A percentile compares a stretch with the other conserved stretches of the same genome.
Conservation (phyloP, 148 eudicot genomes). For the Vaccinium vitisidaea region DNA sequence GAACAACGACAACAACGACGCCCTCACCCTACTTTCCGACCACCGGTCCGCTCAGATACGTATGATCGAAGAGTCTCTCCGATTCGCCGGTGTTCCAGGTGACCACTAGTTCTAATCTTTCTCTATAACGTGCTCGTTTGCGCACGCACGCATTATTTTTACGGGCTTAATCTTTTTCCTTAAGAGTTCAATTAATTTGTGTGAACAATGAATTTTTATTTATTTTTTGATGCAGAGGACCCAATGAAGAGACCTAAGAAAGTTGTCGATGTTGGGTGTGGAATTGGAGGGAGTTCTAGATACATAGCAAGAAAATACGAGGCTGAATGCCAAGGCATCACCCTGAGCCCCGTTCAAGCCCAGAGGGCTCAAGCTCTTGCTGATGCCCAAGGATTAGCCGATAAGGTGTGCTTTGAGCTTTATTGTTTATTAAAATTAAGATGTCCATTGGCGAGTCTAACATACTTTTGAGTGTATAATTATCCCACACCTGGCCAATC, state of each 20-base stretch:
- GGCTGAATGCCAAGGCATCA: constrained; percentile 63
- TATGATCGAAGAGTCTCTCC: constrained; percentile 86
- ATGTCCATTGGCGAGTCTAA: no score
- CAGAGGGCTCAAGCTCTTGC: constrained; percentile 89
- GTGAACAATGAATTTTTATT: neutral
- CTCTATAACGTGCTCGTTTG: no score
- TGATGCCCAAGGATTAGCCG: constrained; percentile 66
- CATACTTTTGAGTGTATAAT: no score
- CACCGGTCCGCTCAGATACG: constrained; percentile 94
- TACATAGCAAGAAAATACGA: constrained; percentile 69
- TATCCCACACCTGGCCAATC: no score
- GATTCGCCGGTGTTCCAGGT: constrained; percentile 70
- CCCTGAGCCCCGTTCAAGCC: constrained; percentile 82
- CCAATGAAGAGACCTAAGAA: constrained; percentile 41
- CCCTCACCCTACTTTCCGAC: constrained; percentile 36
- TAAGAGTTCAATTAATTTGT: no score
- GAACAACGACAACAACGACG: neutral
- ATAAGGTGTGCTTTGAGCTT: constrained; percentile 44
- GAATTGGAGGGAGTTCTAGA: constrained; percentile 90
- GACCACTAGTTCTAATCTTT: no score
- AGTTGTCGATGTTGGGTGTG: constrained; percentile 89
- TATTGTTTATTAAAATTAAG: neutral
- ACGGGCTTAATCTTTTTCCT: no score
- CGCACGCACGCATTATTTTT: no score
- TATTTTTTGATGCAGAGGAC: constrained; percentile 45